phyloP scores from a whole-genome alignment of 78 protist genomes.

The Speleostelium caveatum region DNA sequence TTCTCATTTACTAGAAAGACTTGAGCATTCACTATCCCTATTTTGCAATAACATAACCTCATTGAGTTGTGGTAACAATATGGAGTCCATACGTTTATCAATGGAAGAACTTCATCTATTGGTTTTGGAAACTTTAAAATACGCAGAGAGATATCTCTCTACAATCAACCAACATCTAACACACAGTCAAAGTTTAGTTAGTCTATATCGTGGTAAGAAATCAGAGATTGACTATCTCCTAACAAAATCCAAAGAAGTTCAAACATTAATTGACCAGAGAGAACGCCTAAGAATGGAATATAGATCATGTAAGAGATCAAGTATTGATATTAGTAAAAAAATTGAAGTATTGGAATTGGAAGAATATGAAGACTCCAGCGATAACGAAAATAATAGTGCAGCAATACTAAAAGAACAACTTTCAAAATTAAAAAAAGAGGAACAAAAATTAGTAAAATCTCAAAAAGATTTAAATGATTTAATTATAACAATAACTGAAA shows the following conservation, averaged over 20 bases:
- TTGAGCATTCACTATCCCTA: not conserved
- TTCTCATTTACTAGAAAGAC: slow-evolving; percentile 8
- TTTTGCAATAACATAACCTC: slow-evolving; percentile 4
- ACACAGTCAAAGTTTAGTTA: slow-evolving; percentile 9
- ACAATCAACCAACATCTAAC: not conserved
- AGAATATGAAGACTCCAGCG: not conserved
- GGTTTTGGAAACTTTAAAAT: slow-evolving; percentile 27
- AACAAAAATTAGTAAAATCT: slow-evolving; percentile 14
- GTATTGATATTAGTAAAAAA: slow-evolving; percentile 31
- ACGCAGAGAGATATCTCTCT: not conserved
- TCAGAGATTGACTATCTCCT: not conserved
- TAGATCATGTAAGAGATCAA: slow-evolving; percentile 40
- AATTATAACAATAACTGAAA: not conserved
- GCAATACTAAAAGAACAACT: not conserved
- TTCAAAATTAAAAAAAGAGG: slow-evolving; percentile 12
- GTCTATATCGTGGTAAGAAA: not conserved
- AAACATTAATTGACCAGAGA: slow-evolving; percentile 11
- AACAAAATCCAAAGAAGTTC: not conserved
- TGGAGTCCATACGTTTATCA: slow-evolving; percentile 15
- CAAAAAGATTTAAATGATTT: slow-evolving; percentile 31
- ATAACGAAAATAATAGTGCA: not conserved
- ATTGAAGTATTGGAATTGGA: slow-evolving; percentile 68
- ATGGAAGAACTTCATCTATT: slow-evolving; percentile 29
- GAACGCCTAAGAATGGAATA: slow-evolving; percentile 16
- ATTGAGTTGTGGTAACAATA: not conserved